Evolutionary conservation across 805 yeast genomes (phyloP).

Genomic region (Teunomyces funiuensis): DNA sequence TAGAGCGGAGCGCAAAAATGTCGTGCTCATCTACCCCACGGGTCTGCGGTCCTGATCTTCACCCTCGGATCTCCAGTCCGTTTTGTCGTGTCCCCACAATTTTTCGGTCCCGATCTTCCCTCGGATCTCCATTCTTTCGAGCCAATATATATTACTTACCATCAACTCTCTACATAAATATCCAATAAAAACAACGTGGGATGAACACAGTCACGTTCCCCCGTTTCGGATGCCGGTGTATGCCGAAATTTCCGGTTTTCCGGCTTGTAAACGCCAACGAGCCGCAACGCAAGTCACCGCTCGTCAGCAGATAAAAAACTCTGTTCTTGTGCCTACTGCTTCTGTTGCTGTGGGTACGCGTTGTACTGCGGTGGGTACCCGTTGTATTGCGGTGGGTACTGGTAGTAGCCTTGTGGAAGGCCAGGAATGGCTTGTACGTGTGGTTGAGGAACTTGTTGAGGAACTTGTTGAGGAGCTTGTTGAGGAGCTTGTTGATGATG

Average conservation of each 20-base stretch:
- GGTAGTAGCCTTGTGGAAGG: slow-evolving; percentile 18
- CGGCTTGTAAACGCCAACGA: no score
- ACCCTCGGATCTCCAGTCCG: no score
- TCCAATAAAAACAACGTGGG: slow-evolving; percentile 2
- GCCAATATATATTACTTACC: no score
- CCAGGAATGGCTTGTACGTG: slow-evolving; percentile 9
- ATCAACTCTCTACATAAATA: background rate
- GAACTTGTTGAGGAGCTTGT: background rate
- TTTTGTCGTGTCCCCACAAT: no score
- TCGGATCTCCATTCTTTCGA: no score
- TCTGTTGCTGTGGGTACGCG: slow-evolving; percentile 24
- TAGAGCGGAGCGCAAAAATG: background rate
- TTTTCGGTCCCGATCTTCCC: no score
- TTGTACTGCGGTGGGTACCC: slow-evolving; percentile 25
- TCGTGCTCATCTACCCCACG: background rate
- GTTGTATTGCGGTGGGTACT: slow-evolving; percentile 25
- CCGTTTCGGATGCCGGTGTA: background rate
- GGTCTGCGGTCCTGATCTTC: no score
- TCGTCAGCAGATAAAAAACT: no score
- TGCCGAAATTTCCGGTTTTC: no score
- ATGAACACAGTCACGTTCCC: slow-evolving; percentile 5
- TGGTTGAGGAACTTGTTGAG: slow-evolving; percentile 8
- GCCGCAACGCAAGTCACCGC: no score
- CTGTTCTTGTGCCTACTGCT: slow-evolving; percentile 11
- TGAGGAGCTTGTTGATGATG: slow-evolving; percentile 7